Base-by-base conservation (phyloP, 345 rosid species). In the Dimocarpus longan region DNA sequence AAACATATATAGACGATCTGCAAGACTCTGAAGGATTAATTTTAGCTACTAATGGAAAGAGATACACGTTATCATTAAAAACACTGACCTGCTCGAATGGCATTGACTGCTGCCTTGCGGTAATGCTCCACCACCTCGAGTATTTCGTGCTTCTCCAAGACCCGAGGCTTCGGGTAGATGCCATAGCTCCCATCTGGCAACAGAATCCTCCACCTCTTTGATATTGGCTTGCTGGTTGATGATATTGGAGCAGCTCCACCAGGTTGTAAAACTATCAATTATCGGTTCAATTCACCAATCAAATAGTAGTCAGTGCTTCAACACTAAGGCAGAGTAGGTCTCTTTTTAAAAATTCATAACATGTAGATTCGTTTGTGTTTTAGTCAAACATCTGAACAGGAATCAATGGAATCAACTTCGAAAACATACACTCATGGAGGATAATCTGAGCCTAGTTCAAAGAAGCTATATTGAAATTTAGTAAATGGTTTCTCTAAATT, bases 231-330 rank as follows among this genome's bases (percentile, higher is more conserved):
- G 84, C 59, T 73, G 0, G 97, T 90, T 18, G 97, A 92, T 10
- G 98, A 95, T 63, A 95, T 85, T 16, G 96, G 98, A 10, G 92
- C 89, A 10, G 76, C 90, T 42, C 91, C 91, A 78, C 82, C 88
- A 59, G 95, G 97, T 84, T 93, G 98, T 72, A 92, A 90, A 73
- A 89, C 98, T 93, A 63, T 66, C 79, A 59, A 65, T 15, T 37
- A 69, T 43, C 46, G 3, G 13, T 32, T 77, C 54, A 59, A 24
- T 52, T 68, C 54, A 78, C 22, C 62, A 81, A 66, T 70, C 16
- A 60, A 65, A 46, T 46, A 8, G 6, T 40, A 28, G 26, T 65
- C 19, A 82, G 16, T 6, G 12, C 44, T 28, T 66, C 16, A 22
- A 48, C 9, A 12, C 22, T 24, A 71, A 18, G 37, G 46, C 10